Percentiles rank a stretch among this genome's conserved stretches.
Evolutionary conservation across 1,284 basidiomycete genomes (phyloP).

Genomic region (Ustilago lituana): DNA sequence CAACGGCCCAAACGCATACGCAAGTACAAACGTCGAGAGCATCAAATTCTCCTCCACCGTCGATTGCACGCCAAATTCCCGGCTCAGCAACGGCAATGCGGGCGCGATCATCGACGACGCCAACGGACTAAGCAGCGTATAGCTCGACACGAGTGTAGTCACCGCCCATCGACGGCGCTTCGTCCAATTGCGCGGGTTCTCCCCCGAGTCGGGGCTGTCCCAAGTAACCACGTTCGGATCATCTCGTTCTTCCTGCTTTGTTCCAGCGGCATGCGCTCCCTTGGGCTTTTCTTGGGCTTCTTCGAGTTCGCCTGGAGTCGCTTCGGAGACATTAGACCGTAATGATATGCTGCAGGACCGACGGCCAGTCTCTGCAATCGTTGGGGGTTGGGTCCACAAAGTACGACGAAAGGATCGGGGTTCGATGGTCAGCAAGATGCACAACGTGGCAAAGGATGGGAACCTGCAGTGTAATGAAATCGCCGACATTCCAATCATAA

Average conservation of each 20-base stretch:
- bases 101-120: constrained; percentile 63
- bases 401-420: too few relatives aligned
- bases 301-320: constrained; percentile 11
- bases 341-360: constrained; percentile 10
- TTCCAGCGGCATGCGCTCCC: neutral
- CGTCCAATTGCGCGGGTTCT: constrained; percentile 77
- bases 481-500: too few relatives aligned
- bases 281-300: constrained; percentile 12
- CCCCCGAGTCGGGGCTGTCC: constrained; percentile 74
- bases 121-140: constrained; percentile 59
- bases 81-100: constrained; percentile 45
- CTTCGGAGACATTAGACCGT: neutral
- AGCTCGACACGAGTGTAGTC: constrained; percentile 67
- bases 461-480: too few relatives aligned
- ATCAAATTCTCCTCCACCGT: constrained; percentile 41
- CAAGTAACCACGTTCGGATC: constrained; percentile 71
- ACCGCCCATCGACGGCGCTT: constrained; percentile 74
- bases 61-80: constrained; percentile 46
- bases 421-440: neutral
- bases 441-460: neutral
- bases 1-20: constrained; percentile 56
- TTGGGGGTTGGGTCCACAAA: too few relatives aligned
- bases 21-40: constrained; percentile 58
- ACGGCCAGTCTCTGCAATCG: constrained; percentile 14
- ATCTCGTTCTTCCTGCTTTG: constrained; percentile 15